phyloP scores from a whole-genome alignment of 805 yeast genomes.

The Pichia pseudocactophila region DNA sequence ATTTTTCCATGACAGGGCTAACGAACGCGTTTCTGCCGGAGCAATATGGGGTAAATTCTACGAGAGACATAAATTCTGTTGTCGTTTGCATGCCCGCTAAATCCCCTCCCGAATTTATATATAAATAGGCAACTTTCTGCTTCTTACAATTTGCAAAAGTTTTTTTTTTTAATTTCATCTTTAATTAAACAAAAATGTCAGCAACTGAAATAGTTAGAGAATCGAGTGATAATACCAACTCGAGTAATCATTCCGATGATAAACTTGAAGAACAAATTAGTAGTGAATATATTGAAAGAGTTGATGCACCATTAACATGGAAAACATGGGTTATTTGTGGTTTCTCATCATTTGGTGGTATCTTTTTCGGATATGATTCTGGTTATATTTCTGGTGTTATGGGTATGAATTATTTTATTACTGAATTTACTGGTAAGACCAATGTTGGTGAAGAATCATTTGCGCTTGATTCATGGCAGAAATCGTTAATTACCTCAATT shows the following conservation, averaged over 20 bases:
- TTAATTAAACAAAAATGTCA: too few species aligned
- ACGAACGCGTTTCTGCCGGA: too few species aligned
- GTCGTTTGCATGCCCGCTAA: too few species aligned
- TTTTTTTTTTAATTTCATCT: too few species aligned
- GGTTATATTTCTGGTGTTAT: conserved; percentile 59
- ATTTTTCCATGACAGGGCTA: too few species aligned
- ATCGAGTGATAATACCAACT: not conserved
- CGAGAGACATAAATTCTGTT: too few species aligned
- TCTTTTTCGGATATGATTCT: conserved; percentile 61
- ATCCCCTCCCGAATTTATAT: too few species aligned
- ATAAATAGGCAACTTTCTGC: too few species aligned
- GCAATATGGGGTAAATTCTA: too few species aligned
- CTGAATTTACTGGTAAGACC: conserved; percentile 28
- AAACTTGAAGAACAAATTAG: not conserved
- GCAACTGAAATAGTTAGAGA: not conserved
- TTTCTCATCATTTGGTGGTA: conserved; percentile 62
- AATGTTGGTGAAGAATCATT: conserved; percentile 14
- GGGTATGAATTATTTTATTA: conserved; percentile 46
- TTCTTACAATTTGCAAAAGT: too few species aligned
- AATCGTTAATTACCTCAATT: conserved; percentile 56
- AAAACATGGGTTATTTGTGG: conserved; percentile 35
- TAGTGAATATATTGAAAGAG: conserved; percentile 10
- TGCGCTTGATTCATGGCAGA: conserved; percentile 24
- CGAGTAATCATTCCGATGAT: not conserved
- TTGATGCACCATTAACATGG: conserved; percentile 31